Evolutionary conservation across 1,139 yeast species (phyloP).

Genomic region (Tardiomyces blankii): DNA sequence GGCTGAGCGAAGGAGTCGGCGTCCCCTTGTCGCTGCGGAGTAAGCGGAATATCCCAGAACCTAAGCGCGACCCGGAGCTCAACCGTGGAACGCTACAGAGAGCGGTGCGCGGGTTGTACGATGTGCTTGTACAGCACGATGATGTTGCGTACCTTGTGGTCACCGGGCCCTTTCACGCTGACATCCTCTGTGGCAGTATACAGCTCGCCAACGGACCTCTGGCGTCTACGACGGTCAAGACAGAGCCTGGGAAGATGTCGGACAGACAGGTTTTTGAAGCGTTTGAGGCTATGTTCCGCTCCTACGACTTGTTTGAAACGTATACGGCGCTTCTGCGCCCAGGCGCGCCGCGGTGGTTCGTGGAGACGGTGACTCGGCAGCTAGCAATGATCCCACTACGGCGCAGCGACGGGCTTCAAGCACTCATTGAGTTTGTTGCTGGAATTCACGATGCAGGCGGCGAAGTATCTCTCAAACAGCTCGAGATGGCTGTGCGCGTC

Average conservation of each 20-base stretch:
- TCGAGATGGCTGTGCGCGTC: conserved; percentile 27
- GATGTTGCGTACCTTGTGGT: conserved; percentile 31
- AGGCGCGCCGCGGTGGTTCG: conserved; percentile 22
- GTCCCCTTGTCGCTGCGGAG: conserved; percentile 53
- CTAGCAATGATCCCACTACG: conserved; percentile 44
- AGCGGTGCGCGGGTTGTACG: conserved; percentile 39
- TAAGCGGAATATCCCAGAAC: conserved; percentile 10
- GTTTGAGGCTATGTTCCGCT: conserved; percentile 18
- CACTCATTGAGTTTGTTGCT: conserved; percentile 64
- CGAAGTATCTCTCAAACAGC: conserved; percentile 44
- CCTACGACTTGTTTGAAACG: conserved; percentile 20
- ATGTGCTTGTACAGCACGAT: conserved; percentile 52
- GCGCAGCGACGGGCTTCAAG: conserved; percentile 57
- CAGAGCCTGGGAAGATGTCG: background rate
- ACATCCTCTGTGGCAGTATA: conserved; percentile 46
- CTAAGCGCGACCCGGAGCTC: conserved; percentile 1
- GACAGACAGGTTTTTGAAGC: background rate
- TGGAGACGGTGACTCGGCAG: conserved; percentile 27
- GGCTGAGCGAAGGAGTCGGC: conserved; percentile 45
- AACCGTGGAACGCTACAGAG: conserved; percentile 23
- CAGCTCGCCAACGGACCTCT: background rate
- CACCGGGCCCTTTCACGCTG: conserved; percentile 43
- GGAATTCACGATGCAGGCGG: conserved; percentile 69
- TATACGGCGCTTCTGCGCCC: conserved; percentile 20
- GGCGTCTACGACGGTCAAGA: background rate